Evolutionary conservation across 495 filamentous ascomycete species (phyloP).

Genomic region (Terfezia boudieri): DNA sequence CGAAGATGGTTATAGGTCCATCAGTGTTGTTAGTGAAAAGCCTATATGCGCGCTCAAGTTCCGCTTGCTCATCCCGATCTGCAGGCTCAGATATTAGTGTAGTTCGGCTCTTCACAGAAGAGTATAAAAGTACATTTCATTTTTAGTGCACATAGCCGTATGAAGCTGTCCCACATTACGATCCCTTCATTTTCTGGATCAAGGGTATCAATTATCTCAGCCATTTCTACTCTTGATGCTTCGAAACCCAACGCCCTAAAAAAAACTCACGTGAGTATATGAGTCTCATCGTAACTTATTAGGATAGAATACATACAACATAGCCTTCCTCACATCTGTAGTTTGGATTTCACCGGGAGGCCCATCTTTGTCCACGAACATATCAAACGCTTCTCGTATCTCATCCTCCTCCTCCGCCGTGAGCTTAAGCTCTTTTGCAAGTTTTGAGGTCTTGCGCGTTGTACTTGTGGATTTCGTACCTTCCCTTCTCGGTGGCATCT

Average conservation of each 20-base stretch:
- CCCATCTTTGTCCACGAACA: slow-evolving; percentile 55
- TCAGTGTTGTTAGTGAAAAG: slow-evolving; percentile 39
- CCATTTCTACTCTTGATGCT: slow-evolving; percentile 39
- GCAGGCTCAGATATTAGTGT: slow-evolving; percentile 2
- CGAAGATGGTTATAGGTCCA: slow-evolving; percentile 44
- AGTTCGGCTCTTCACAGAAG: neutral
- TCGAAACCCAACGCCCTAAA: slow-evolving; percentile 38
- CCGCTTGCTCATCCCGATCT: slow-evolving; percentile 34
- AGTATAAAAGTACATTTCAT: slow-evolving; percentile 23
- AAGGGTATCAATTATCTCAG: slow-evolving; percentile 50
- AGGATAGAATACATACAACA: slow-evolving; percentile 37
- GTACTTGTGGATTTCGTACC: too few relatives aligned
- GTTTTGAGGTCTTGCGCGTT: too few relatives aligned
- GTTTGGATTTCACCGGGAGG: slow-evolving; percentile 50
- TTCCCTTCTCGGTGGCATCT: too few relatives aligned
- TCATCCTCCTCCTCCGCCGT: too few relatives aligned
- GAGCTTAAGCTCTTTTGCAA: too few relatives aligned
- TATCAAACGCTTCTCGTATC: slow-evolving; percentile 31
- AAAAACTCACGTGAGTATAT: slow-evolving; percentile 5
- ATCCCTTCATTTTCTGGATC: slow-evolving; percentile 63
- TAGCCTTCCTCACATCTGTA: slow-evolving; percentile 34
- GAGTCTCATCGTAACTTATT: neutral
- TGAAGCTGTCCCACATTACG: slow-evolving; percentile 28
- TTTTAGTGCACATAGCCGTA: slow-evolving; percentile 69
- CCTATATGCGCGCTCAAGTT: slow-evolving; percentile 57